Evolutionary conservation across 345 rosid species (phyloP).

Genomic region (Salix caprea): DNA sequence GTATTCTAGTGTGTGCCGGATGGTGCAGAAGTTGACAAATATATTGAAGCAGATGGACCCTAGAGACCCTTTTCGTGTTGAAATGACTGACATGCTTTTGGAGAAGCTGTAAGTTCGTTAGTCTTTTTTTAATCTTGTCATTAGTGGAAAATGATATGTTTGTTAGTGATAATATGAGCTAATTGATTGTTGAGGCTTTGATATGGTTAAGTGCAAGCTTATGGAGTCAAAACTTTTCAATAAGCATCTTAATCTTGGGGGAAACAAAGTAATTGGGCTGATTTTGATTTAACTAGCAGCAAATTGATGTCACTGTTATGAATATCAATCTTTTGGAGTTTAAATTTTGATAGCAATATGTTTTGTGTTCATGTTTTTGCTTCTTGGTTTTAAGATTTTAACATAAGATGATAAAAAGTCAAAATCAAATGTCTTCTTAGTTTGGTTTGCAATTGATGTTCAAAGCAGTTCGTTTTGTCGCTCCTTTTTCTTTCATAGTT

Average conservation of each 20-base stretch:
- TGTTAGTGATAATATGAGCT: background rate
- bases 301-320: background rate
- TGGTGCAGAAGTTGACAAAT: conserved; percentile 80
- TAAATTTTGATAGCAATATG: background rate
- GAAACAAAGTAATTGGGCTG: background rate
- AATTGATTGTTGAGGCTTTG: background rate
- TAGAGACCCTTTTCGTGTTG: conserved; percentile 69
- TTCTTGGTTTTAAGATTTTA: background rate
- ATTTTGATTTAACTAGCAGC: background rate
- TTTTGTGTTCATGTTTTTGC: background rate
- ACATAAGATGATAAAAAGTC: background rate
- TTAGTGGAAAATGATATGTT: background rate
- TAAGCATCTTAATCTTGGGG: background rate
- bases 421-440: background rate
- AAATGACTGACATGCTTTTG: conserved; percentile 79
- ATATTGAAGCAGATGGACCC: conserved; percentile 84
- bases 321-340: background rate
- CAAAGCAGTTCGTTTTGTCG: background rate
- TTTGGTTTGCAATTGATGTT: background rate
- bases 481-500: too few relatives aligned
- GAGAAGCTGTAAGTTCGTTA: conserved; percentile 72
- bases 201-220: background rate
- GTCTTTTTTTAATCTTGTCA: background rate
- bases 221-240: background rate
- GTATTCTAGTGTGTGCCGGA: conserved; percentile 72